Percentiles rank a stretch among this genome's conserved stretches.
phyloP scores from a whole-genome alignment of 495 filamentous ascomycete genomes.

The Viridothelium virens region DNA sequence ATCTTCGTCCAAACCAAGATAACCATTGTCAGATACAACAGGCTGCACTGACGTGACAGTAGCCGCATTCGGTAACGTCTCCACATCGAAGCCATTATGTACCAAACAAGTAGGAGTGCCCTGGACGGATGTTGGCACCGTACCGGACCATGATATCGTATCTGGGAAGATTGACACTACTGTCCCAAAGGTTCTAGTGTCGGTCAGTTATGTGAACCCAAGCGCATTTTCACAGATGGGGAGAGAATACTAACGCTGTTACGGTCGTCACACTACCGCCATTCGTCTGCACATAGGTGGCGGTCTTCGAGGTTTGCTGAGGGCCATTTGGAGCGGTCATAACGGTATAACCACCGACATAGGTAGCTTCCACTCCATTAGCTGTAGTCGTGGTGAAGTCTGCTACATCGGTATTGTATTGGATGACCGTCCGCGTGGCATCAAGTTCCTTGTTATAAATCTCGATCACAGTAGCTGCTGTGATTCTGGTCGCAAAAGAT shows the following conservation, averaged over 20 bases:
- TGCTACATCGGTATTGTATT: not conserved
- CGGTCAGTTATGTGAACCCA: not conserved
- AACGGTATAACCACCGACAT: not conserved
- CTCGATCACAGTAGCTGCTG: not conserved
- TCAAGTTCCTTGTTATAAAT: not conserved
- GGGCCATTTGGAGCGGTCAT: not conserved
- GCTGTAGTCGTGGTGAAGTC: not conserved
- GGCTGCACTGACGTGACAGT: constrained; percentile 8
- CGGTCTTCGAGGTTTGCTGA: not conserved
- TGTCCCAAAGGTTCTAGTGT: not conserved
- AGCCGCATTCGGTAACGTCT: not conserved
- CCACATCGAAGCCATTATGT: constrained; percentile 5
- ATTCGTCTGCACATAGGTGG: not conserved
- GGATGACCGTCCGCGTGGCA: not conserved
- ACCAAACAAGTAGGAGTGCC: constrained; percentile 1
- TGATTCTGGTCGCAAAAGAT: not conserved
- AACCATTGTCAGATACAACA: not conserved
- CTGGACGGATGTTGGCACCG: not conserved
- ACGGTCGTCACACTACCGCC: not conserved
- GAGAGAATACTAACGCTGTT: not conserved
- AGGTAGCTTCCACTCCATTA: not conserved
- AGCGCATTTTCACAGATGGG: not conserved
- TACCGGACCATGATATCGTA: constrained; percentile 1
- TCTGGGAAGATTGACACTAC: not conserved
- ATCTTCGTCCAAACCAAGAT: not conserved